Percentiles rank a stretch among this genome's conserved stretches.
Conservation (phyloP, 306 rosid species). For the Astragalus glycyphyllos region DNA sequence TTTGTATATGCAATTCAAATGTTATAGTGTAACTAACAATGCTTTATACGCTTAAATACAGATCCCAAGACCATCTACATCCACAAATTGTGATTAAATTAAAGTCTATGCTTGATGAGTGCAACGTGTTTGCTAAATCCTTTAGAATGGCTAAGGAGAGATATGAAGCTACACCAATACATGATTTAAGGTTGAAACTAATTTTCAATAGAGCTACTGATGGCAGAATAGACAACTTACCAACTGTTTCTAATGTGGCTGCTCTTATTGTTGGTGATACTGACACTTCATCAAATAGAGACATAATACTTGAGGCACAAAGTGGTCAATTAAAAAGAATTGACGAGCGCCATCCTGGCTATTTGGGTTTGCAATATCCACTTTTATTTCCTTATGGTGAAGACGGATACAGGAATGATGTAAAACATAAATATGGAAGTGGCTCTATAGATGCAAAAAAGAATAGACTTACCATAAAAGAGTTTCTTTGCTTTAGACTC, state of each 20-base stretch:
- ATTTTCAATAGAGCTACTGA: neutral
- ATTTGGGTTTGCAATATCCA: neutral
- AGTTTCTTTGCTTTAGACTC: neutral
- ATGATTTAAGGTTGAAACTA: neutral
- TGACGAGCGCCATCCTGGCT: neutral
- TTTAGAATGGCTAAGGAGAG: neutral
- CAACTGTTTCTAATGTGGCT: neutral
- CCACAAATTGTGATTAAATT: neutral
- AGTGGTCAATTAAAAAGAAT: neutral
- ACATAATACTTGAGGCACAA: neutral
- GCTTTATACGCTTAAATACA: neutral
- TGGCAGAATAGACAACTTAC: neutral
- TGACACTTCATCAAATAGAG: neutral
- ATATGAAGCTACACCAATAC: neutral
- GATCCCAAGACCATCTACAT: neutral
- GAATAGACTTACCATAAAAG: neutral
- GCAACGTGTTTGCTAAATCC: neutral
- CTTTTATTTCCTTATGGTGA: neutral
- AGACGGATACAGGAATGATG: neutral
- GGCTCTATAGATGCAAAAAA: neutral
- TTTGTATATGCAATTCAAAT: neutral
- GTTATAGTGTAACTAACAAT: neutral
- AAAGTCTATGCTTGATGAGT: slow-evolving; percentile 5
- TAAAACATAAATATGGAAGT: neutral
- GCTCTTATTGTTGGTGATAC: neutral